Percentiles rank a stretch among this genome's conserved stretches.
These are phyloP conservation scores for Calonectria pteridis DNA, from an alignment of 2,329 filamentous ascomycete species.

Conservation along the genomic window DNA sequence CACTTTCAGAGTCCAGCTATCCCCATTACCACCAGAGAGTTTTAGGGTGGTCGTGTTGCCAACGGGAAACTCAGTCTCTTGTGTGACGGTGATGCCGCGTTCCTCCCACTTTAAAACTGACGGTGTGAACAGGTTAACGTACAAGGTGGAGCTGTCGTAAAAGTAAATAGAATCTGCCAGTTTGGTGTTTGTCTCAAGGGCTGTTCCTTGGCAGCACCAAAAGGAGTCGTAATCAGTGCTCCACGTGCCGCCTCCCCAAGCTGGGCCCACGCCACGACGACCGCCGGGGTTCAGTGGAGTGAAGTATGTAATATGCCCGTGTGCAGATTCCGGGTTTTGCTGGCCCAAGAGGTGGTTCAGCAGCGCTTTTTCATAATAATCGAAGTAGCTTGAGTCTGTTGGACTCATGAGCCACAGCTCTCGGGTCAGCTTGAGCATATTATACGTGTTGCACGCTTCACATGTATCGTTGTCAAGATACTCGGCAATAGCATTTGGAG, in stretches of 20 bases:
- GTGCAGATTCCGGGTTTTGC: conserved; percentile 57
- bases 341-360: conserved; percentile 65
- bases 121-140: conserved; percentile 63
- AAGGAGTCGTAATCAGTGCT: conserved; percentile 65
- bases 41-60: conserved; percentile 55
- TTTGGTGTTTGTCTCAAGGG: conserved; percentile 66
- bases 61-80: conserved; percentile 58
- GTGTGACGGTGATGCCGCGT: conserved; percentile 54
- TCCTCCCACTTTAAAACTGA: conserved; percentile 60
- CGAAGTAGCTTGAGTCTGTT: conserved; percentile 57
- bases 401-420: conserved; percentile 62
- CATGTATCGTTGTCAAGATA: conserved; percentile 60
- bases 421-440: conserved; percentile 68
- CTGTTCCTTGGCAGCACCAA: conserved; percentile 68
- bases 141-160: conserved; percentile 55
- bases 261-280: conserved; percentile 61
- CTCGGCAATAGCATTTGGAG: conserved; percentile 58
- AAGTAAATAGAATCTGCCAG: conserved; percentile 66
- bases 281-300: conserved; percentile 62
- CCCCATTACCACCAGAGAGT: conserved; percentile 48
- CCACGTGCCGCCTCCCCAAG: conserved; percentile 67
- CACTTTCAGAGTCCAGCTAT: conserved; percentile 53
- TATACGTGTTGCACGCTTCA: conserved; percentile 67
- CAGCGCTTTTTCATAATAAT: conserved; percentile 64
- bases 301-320: conserved; percentile 67